These are phyloP conservation scores for Wickerhamomyces queroliae DNA, from an alignment of 805 yeast species.

Conservation along the genomic window DNA sequence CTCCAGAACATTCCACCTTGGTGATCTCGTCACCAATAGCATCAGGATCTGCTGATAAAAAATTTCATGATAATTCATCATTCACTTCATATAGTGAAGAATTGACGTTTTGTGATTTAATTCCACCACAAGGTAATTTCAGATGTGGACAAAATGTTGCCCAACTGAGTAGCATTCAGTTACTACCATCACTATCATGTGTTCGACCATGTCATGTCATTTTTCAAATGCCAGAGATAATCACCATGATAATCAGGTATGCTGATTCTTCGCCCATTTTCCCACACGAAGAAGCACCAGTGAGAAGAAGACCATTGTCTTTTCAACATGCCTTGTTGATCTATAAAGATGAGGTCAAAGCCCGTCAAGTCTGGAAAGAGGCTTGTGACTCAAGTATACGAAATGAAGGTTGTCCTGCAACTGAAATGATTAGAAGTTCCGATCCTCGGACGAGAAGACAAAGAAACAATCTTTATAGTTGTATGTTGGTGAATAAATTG, in stretches of 20 bases:
- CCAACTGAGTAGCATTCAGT: not conserved
- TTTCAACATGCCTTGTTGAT: conserved; percentile 63
- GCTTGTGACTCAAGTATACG: conserved; percentile 11
- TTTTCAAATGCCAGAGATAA: conserved; percentile 73
- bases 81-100: not conserved
- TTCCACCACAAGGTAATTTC: conserved; percentile 1
- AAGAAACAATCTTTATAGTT: conserved; percentile 36
- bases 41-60: not conserved
- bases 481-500: conserved; percentile 61
- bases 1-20: not conserved
- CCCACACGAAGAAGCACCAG: conserved; percentile 56
- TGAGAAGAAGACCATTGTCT: conserved; percentile 64
- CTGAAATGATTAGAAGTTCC: too few relatives aligned
- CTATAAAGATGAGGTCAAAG: conserved; percentile 47
- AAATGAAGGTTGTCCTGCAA: conserved; percentile 16
- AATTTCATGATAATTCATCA: not conserved
- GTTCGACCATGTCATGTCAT: conserved; percentile 28
- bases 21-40: conserved; percentile 1
- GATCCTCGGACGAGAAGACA: not conserved
- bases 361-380: conserved; percentile 38
- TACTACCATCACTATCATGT: not conserved
- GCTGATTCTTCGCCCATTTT: conserved; percentile 51
- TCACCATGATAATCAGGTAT: conserved; percentile 50
- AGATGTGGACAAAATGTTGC: conserved; percentile 3
- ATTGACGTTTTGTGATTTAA: not conserved